Base-by-base conservation (phyloP, 2,329 filamentous ascomycete genomes). In the Pochonia chlamydosporia region DNA sequence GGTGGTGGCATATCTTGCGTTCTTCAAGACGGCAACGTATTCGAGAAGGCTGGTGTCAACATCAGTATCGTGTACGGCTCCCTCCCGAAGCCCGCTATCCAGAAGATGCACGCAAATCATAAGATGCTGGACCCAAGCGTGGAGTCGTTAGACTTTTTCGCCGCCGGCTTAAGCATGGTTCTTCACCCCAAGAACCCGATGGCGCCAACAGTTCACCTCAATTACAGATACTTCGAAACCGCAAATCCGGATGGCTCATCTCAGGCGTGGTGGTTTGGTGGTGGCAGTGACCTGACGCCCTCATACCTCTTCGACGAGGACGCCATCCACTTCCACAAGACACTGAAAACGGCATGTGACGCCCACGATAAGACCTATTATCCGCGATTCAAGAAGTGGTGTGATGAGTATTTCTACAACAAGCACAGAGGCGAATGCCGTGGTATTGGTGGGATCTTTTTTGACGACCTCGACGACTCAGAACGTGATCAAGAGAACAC, bases 171-270 rank as follows among this genome's bases (percentile, higher is more conserved):
- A 45, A 96, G 90, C 62, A 78, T 99, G 66, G 92, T 99, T 23
- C 74, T 97, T 44, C 93, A 99, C 66, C 93, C 93, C 2, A 78
- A 82, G 59, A 99, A 99, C 69, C 93, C 93, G 41, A 95, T 96
- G 85, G 92, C 92, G 7, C 93, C 93, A 1, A 99, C 93, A 0
- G 93, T 99, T 16, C 93, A 99, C 67, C 78, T 99, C 57, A 99
- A 99, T 74, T 97, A 97, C 75, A 84, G 93, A 48, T 99, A 99
- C 71, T 99, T 99, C 63, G 93, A 99, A 73, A 99, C 93, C 1
- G 87, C 88, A 51, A 87, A 92, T 59, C 80, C 86, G 8, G 85
- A 92, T 58, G 89, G 87, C 37, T 86, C 76, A 55, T 84, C 76
- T 44, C 89, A 92, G 54, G 86, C 90, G 7, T 99, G 93, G 92